Evolutionary conservation across 106 monocot genomes (phyloP), one percentile per base, ranked within the genome.

Genomic region (Apostasia shenzhenica): DNA sequence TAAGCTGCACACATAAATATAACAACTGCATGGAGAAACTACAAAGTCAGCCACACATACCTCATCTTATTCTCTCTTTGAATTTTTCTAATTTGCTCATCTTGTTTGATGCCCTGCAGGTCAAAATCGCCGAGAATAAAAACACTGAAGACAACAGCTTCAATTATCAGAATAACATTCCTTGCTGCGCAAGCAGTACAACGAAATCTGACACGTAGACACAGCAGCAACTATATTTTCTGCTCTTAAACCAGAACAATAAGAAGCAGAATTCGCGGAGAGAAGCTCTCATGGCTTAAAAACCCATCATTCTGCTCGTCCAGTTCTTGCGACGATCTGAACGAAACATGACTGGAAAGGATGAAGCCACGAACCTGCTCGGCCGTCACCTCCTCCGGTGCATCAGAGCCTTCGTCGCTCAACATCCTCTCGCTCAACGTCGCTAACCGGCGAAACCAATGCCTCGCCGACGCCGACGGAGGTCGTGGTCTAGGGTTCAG

Each of bases 11-110:
- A 26, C 26, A 26, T 26, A 26, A 26, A 26, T 26, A 26, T 26
- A 26, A 26, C 26, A 26, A 26, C 26, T 26, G 26, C 26, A 26
- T 26, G 26, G 26, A 26, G 26, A 26, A 26, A 26, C 26, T 26
- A 26, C 26, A 26, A 26, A 26, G 26, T 26, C 26, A 26, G 26
- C 26, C 26, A 26, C 26, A 26, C 26, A 26, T 78, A 89, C 89
- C 85, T 77, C 4, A 80, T 55, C 41, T 45, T 38, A 64, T 78
- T 82, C 48, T 89, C 82, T 55, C 43, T 82, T 47, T 75, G 77
- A 6, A 75, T 75, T 72, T 80, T 89, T 46, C 61, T 72, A 14
- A 85, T 74, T 57, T 89, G 80, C 66, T 82, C 80, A 78, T 85
- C 70, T 73, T 89, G 79, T 59, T 61, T 77, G 48, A 82, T 50